A percentile compares a stretch with the other conserved stretches of the same genome.
phyloP scores from a whole-genome alignment of 2,329 filamentous ascomycete species.

The Endothia cerciana region DNA sequence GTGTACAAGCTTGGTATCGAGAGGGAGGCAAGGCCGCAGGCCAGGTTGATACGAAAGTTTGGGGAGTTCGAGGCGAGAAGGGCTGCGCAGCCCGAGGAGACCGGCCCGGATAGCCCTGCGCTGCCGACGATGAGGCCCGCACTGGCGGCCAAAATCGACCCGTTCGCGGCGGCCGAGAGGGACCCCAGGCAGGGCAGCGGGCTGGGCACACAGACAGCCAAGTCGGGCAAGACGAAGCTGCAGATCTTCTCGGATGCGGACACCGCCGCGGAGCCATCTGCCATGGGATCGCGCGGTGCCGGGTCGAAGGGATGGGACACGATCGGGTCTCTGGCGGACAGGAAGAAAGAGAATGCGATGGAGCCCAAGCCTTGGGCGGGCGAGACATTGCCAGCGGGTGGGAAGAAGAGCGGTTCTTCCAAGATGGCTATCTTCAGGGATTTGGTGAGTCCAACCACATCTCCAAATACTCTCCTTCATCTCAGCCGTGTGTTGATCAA shows the following conservation, averaged over 20 bases:
- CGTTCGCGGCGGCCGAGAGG: conserved; percentile 63
- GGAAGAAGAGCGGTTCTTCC: conserved; percentile 73
- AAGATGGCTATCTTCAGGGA: conserved; percentile 97
- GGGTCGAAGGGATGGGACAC: conserved; percentile 83
- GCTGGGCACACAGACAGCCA: conserved; percentile 56
- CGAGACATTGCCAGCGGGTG: conserved; percentile 85
- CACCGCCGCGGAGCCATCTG: conserved; percentile 58
- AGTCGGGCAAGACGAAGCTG: conserved; percentile 78
- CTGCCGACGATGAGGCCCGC: conserved; percentile 82
- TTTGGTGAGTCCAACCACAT: conserved; percentile 68
- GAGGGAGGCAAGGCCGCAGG: conserved; percentile 79
- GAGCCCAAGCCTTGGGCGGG: conserved; percentile 90
- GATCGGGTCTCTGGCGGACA: conserved; percentile 82
- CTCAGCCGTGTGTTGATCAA: conserved; percentile 77
- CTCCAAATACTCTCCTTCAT: conserved; percentile 42
- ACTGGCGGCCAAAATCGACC: conserved; percentile 82
- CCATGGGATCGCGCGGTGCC: conserved; percentile 55
- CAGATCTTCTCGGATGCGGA: conserved; percentile 86
- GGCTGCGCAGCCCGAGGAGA: conserved; percentile 54
- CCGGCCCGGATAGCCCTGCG: conserved; percentile 81
- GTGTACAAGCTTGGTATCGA: conserved; percentile 91
- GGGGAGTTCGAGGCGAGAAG: conserved; percentile 85
- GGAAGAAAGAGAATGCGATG: conserved; percentile 91
- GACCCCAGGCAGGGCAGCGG: conserved; percentile 60
- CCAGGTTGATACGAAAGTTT: conserved; percentile 85